phyloP scores from a whole-genome alignment of 2,329 filamentous ascomycete genomes.

The Ambrosiella xylebori region DNA sequence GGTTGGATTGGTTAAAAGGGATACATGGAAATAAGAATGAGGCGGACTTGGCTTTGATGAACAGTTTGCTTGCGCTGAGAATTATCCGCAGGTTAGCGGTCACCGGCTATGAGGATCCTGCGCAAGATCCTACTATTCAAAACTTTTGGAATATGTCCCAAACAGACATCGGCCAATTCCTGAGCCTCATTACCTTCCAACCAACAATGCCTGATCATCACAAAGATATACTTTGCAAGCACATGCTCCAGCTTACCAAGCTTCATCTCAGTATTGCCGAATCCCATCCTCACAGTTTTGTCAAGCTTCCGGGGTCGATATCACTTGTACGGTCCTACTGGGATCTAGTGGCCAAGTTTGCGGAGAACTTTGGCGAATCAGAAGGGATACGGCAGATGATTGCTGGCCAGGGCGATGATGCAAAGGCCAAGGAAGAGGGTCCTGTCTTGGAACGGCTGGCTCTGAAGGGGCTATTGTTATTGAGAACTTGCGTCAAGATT shows the following conservation, averaged over 20 bases:
- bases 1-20: slow-evolving; percentile 44
- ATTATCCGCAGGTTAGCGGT: slow-evolving; percentile 63
- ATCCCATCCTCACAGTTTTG: slow-evolving; percentile 65
- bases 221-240: slow-evolving; percentile 57
- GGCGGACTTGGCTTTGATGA: slow-evolving; percentile 48
- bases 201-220: slow-evolving; percentile 35
- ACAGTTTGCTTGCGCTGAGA: slow-evolving; percentile 65
- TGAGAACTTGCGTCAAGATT: slow-evolving; percentile 72
- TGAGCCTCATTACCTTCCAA: slow-evolving; percentile 42
- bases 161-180: slow-evolving; percentile 59
- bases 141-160: slow-evolving; percentile 69
- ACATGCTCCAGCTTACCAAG: slow-evolving; percentile 79
- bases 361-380: slow-evolving; percentile 51
- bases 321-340: slow-evolving; percentile 70
- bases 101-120: slow-evolving; percentile 68
- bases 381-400: slow-evolving; percentile 34
- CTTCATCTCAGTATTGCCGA: slow-evolving; percentile 76
- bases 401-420: slow-evolving; percentile 19
- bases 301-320: slow-evolving; percentile 62
- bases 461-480: slow-evolving; percentile 64
- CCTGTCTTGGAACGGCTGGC: slow-evolving; percentile 62
- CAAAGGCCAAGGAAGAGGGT: slow-evolving; percentile 37
- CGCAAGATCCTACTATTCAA: slow-evolving; percentile 57
- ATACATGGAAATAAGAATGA: slow-evolving; percentile 41
- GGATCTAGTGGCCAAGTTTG: slow-evolving; percentile 60